Percentiles rank a stretch among this genome's conserved stretches.
phyloP scores from a whole-genome alignment of 768 basidiomycete species.

The Hortiboletus flavorubellus region DNA sequence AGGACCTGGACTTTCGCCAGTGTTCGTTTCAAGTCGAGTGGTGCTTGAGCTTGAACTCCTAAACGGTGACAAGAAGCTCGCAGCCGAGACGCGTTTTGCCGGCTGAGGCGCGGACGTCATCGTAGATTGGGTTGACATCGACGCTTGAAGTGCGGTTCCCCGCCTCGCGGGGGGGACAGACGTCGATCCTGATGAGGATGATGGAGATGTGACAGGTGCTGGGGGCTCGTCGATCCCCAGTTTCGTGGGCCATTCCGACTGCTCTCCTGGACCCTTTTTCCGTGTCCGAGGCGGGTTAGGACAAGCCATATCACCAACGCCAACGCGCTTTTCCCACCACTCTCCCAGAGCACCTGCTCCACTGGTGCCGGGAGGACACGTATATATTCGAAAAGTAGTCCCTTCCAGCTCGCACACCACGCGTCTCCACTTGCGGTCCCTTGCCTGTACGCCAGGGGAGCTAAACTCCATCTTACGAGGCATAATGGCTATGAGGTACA shows the following conservation, averaged over 20 bases:
- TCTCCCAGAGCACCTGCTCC: conserved; percentile 57
- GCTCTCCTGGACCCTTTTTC: conserved; percentile 20
- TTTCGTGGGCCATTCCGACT: conserved; percentile 25
- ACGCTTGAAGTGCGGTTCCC: conserved; percentile 27
- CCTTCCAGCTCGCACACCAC: conserved; percentile 89
- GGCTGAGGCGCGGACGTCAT: conserved; percentile 15
- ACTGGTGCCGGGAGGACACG: conserved; percentile 39
- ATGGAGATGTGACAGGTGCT: not conserved
- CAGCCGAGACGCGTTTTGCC: conserved; percentile 26
- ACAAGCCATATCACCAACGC: conserved; percentile 57
- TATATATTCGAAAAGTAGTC: conserved; percentile 80
- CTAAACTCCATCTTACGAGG: conserved; percentile 93
- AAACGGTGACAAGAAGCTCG: conserved; percentile 30
- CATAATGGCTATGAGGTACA: conserved; percentile 79
- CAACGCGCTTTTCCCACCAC: conserved; percentile 79
- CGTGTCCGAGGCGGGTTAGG: conserved; percentile 26
- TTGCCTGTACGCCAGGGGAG: conserved; percentile 79
- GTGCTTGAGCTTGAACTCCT: conserved; percentile 11
- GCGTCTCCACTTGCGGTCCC: conserved; percentile 89
- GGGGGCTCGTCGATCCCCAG: conserved; percentile 16
- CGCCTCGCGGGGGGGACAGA: conserved; percentile 7
- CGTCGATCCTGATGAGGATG: conserved; percentile 1
- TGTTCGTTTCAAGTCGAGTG: conserved; percentile 7
- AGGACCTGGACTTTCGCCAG: conserved; percentile 6
- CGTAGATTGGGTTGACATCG: conserved; percentile 15